Evolutionary conservation across 495 filamentous ascomycete species (phyloP).

Genomic region (Trichocladium antarcticum): DNA sequence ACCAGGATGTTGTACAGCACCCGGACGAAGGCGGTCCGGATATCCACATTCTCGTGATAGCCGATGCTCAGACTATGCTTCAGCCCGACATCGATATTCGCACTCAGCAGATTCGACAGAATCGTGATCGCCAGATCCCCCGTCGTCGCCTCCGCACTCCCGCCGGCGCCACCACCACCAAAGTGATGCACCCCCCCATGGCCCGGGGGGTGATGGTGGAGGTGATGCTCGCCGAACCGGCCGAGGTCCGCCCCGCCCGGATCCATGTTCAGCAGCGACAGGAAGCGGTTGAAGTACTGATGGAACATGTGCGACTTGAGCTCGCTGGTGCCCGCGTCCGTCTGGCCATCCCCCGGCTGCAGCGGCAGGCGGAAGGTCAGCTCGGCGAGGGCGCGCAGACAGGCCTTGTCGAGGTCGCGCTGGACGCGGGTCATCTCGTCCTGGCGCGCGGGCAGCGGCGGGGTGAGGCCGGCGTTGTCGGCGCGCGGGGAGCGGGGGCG

Average conservation of each 20-base stretch:
- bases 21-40: constrained; percentile 55
- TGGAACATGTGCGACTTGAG: constrained; percentile 55
- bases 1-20: constrained; percentile 56
- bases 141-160: constrained; percentile 31
- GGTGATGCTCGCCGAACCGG: constrained; percentile 18
- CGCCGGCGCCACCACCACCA: constrained; percentile 26
- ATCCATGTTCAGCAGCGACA: constrained; percentile 49
- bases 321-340: constrained; percentile 51
- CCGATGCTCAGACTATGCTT: constrained; percentile 55
- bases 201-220: background rate
- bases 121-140: constrained; percentile 52
- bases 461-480: constrained; percentile 10
- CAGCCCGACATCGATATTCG: constrained; percentile 57
- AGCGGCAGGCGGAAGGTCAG: constrained; percentile 53
- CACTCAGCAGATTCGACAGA: constrained; percentile 53
- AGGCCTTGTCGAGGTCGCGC: constrained; percentile 51
- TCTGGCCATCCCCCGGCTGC: constrained; percentile 51
- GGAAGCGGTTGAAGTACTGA: constrained; percentile 53
- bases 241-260: constrained; percentile 29
- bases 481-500: constrained; percentile 37
- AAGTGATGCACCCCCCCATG: constrained; percentile 18
- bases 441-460: constrained; percentile 26
- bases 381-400: constrained; percentile 47
- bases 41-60: constrained; percentile 55
- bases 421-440: constrained; percentile 46